Percentiles rank a stretch among this genome's conserved stretches.
Conservation (phyloP, 805 yeast genomes). For the Helenozyma baotianmanensis region DNA sequence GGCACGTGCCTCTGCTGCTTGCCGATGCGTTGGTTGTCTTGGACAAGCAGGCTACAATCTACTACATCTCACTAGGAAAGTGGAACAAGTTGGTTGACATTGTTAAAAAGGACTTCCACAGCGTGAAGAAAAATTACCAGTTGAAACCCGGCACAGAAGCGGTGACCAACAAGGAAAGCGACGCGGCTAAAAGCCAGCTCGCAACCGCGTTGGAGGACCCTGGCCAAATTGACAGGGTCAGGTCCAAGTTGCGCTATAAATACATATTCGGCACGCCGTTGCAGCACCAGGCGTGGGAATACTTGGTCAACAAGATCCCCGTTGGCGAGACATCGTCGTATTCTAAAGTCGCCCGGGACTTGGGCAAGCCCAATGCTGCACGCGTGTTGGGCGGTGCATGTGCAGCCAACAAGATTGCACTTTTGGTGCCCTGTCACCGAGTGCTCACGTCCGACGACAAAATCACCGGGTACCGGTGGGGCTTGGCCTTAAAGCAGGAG, state of each 20-base stretch:
- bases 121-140: background rate
- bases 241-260: conserved; percentile 17
- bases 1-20: conserved; percentile 12
- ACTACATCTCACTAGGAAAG: conserved; percentile 12
- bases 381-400: conserved; percentile 41
- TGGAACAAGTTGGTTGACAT: conserved; percentile 12
- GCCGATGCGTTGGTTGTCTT: conserved; percentile 11
- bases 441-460: conserved; percentile 27
- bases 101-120: conserved; percentile 9
- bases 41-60: conserved; percentile 8
- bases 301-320: conserved; percentile 20
- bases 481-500: conserved; percentile 24
- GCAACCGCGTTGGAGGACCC: conserved; percentile 6
- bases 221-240: background rate
- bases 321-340: conserved; percentile 30
- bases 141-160: conserved; percentile 8
- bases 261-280: conserved; percentile 36
- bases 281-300: conserved; percentile 36
- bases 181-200: background rate
- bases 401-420: conserved; percentile 35
- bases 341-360: conserved; percentile 23
- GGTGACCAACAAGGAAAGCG: background rate
- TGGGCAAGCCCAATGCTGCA: conserved; percentile 26
- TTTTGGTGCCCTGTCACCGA: conserved; percentile 43
- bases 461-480: conserved; percentile 38